phyloP scores from a whole-genome alignment of 306 rosid genomes.

The Astragalus membranaceus region DNA sequence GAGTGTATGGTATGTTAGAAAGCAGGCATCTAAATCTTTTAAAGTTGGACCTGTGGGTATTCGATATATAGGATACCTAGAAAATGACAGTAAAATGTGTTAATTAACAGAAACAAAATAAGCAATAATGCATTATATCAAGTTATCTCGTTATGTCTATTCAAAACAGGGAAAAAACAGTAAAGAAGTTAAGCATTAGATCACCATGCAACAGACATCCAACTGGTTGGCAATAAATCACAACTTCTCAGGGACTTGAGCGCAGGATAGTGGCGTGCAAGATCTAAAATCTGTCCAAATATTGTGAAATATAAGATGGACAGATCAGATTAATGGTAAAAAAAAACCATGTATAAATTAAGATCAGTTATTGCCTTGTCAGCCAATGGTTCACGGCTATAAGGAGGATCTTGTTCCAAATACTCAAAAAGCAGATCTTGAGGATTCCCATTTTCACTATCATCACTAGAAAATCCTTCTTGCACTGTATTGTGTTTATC shows the following conservation, averaged over 20 bases:
- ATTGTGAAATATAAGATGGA: constrained; percentile 21
- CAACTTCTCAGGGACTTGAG: constrained; percentile 75
- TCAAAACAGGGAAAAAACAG: neutral
- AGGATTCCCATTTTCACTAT: constrained; percentile 51
- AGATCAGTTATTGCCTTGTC: constrained; percentile 56
- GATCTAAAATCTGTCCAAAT: constrained; percentile 62
- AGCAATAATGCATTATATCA: constrained; percentile 5
- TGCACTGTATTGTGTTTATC: constrained; percentile 32
- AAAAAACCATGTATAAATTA: constrained; percentile 4
- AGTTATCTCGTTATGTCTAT: neutral
- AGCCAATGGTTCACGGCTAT: constrained; percentile 73
- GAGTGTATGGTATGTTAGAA: constrained; percentile 72
- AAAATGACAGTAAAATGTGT: constrained; percentile 25
- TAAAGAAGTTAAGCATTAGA: constrained; percentile 4
- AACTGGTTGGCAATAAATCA: constrained; percentile 68
- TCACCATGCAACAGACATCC: constrained; percentile 91
- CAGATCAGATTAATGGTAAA: constrained; percentile 2
- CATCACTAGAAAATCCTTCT: constrained; percentile 64
- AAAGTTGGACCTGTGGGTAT: constrained; percentile 82
- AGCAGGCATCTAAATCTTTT: constrained; percentile 78
- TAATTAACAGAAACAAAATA: constrained; percentile 16
- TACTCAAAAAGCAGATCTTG: constrained; percentile 54
- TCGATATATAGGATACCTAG: constrained; percentile 87
- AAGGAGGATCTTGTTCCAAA: constrained; percentile 69
- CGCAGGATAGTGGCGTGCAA: constrained; percentile 55